Conservation (phyloP, 2,329 filamentous ascomycete species). For the Aureobasidium namibiae region DNA sequence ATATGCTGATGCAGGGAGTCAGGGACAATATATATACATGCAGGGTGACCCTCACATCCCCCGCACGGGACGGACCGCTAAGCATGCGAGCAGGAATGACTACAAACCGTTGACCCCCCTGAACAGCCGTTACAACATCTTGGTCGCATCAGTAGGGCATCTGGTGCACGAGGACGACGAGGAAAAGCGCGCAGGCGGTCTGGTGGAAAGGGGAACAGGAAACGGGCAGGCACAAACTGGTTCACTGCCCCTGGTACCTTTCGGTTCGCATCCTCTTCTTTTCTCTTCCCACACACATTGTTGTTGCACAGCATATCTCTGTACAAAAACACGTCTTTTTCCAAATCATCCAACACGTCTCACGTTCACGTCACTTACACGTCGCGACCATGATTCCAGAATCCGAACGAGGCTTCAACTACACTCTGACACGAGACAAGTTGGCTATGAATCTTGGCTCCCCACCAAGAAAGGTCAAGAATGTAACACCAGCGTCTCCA, state of each 20-base stretch:
- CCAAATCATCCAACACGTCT: not conserved
- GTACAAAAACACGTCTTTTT: constrained; percentile 1
- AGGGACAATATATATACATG: not conserved
- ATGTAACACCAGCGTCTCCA: not conserved
- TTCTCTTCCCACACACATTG: not conserved
- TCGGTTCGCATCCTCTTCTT: constrained; percentile 1
- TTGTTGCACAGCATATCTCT: not conserved
- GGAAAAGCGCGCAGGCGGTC: not conserved
- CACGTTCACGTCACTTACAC: not conserved
- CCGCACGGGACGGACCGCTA: not conserved
- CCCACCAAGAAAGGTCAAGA: constrained; percentile 1
- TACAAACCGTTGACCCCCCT: not conserved
- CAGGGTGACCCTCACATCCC: not conserved
- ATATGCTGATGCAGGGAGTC: not conserved
- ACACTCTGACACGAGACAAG: constrained; percentile 5
- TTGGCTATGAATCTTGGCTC: constrained; percentile 8
- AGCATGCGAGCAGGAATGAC: not conserved
- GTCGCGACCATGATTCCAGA: constrained; percentile 3
- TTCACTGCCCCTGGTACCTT: not conserved
- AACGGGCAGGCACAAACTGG: constrained; percentile 8
- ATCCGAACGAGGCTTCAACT: constrained; percentile 4
- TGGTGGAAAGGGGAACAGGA: not conserved
- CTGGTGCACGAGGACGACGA: not conserved
- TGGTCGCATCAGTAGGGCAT: not conserved
- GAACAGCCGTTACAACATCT: not conserved